Conservation (phyloP, 768 basidiomycete species). For the Trametes meyenii region DNA sequence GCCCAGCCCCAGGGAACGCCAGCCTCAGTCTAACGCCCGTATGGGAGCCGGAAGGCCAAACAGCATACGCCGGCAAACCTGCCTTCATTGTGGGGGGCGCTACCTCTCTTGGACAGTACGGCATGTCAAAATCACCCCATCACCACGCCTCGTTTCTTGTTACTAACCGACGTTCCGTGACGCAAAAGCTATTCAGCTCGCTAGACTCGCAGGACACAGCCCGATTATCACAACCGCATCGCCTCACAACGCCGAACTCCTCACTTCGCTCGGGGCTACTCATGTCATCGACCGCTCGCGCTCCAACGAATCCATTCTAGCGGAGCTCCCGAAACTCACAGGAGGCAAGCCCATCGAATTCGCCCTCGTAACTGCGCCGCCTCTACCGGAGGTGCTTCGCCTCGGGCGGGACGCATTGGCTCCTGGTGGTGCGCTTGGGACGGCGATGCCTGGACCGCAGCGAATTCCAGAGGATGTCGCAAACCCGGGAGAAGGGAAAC, state of each 20-base stretch:
- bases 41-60: conserved; percentile 17
- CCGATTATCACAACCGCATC: conserved; percentile 34
- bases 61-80: conserved; percentile 22
- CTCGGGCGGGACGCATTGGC: conserved; percentile 13
- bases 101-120: conserved; percentile 28
- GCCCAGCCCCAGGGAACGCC: background rate
- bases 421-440: conserved; percentile 25
- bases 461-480: background rate
- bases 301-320: conserved; percentile 3
- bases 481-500: conserved; percentile 23
- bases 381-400: conserved; percentile 19
- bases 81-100: conserved; percentile 28
- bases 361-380: conserved; percentile 7
- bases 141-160: too few relatives aligned
- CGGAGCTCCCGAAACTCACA: conserved; percentile 7
- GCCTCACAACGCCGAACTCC: conserved; percentile 19
- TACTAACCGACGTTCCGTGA: background rate
- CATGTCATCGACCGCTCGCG: conserved; percentile 30
- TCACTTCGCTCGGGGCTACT: conserved; percentile 30
- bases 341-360: conserved; percentile 3
- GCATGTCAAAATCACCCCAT: conserved; percentile 5
- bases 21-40: conserved; percentile 9
- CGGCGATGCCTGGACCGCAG: conserved; percentile 3
- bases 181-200: conserved; percentile 27
- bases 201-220: conserved; percentile 26